Base-by-base conservation (phyloP, 768 basidiomycete genomes). In the Saitozyma sp. region DNA sequence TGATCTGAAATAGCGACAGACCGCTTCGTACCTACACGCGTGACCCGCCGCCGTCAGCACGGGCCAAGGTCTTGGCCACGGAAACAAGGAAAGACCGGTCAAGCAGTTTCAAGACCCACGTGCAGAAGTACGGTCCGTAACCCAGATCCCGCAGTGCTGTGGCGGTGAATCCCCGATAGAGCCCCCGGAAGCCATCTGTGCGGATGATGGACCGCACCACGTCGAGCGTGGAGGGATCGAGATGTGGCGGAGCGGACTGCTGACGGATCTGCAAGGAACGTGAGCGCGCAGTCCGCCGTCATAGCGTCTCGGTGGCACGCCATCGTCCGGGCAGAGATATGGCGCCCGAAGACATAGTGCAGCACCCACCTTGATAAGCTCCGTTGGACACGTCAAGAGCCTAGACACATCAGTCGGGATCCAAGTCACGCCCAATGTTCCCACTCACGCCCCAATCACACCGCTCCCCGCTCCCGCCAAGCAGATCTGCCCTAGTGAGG, bases 301-400 rank as follows among this genome's bases (percentile, higher is more conserved):
- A 29, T 29, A 29, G 29, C 29, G 29, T 29, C 29, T 29, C 29
- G 29, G 5, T 2, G 29, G 29, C 29, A 5, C 29, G 29, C 29
- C 29, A 29, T 29, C 29, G 5, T 29, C 2, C 29, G 29, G 29
- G 29, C 29, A 29, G 29, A 5, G 29, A 50, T 41, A 16, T 16
- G 45, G 19, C 16, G n/a, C 11, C 20, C 14, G 8, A 56, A 17
- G 6, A 19, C 8, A n/a, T 29, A 8, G 10, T 10, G 16, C 67
- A 90, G 89, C 10, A 41, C 88, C 84, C 75, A 93, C 91, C 82
- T 95, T 95, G 80, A 95, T 83, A 1, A 93, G 84, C 66, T 95
- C 93, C 8, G 87, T 89, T 0, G 92, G 92, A 1, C 89, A 87
- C 2, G 90, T 89, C 59, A 94, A 78, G 9, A 90, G 67, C 6